These are phyloP conservation scores for Endoconidiophora laricicola DNA, from an alignment of 2,329 filamentous ascomycete species.

Conservation along the genomic window DNA sequence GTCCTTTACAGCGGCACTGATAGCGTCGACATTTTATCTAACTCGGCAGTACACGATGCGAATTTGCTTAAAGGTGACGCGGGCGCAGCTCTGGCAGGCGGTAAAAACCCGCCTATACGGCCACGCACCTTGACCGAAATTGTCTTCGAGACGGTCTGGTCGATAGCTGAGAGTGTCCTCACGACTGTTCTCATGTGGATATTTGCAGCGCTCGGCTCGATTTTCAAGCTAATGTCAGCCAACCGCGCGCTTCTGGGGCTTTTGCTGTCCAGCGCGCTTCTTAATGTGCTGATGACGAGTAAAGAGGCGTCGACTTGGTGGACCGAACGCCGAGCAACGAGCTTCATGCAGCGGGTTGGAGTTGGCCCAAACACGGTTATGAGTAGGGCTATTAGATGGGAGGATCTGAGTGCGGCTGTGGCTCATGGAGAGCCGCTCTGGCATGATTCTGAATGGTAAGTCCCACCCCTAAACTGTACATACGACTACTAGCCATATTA, in stretches of 20 bases:
- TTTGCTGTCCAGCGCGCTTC: constrained; percentile 50
- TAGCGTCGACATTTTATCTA: constrained; percentile 9
- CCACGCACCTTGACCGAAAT: constrained; percentile 49
- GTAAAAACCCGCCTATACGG: constrained; percentile 41
- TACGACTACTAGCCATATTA: not conserved
- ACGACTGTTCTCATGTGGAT: constrained; percentile 65
- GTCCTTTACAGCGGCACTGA: constrained; percentile 40
- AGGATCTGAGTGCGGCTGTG: constrained; percentile 55
- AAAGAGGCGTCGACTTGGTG: constrained; percentile 66
- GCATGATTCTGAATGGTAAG: constrained; percentile 9
- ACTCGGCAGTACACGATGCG: not conserved
- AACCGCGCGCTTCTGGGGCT: constrained; percentile 66
- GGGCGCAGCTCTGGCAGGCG: constrained; percentile 15
- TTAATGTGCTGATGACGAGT: constrained; percentile 61
- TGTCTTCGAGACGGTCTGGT: constrained; percentile 54
- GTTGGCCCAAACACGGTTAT: constrained; percentile 64
- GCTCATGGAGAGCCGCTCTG: constrained; percentile 18
- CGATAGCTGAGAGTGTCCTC: constrained; percentile 56
- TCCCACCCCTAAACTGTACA: not conserved
- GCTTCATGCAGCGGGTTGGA: constrained; percentile 68
- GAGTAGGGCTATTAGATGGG: constrained; percentile 71
- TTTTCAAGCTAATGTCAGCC: constrained; percentile 53
- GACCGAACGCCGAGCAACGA: constrained; percentile 62
- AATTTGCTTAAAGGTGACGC: no score
- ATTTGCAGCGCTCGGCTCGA: constrained; percentile 45